Percentiles rank a stretch among this genome's conserved stretches.
Evolutionary conservation across 2,329 filamentous ascomycete species (phyloP).

Genomic region (Sarocladium oryzae): DNA sequence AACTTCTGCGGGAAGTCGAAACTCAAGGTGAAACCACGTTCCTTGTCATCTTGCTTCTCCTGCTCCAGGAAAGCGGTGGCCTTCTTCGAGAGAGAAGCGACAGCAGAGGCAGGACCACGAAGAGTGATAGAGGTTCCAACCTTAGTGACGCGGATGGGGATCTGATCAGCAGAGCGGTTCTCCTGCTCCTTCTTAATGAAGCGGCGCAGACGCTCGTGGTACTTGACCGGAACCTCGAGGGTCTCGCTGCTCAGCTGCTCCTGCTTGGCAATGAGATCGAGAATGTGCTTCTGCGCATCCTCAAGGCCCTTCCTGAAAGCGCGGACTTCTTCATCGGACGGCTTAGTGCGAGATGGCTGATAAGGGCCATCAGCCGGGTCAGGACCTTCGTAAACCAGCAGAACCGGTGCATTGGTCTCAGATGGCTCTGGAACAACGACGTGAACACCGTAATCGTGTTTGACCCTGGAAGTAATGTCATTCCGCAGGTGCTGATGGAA

Average conservation of each 20-base stretch:
- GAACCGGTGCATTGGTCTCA: conserved; percentile 54
- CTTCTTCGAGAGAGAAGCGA: conserved; percentile 66
- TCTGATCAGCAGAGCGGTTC: conserved; percentile 47
- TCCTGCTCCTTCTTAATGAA: conserved; percentile 62
- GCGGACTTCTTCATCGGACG: conserved; percentile 41
- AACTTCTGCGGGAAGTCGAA: conserved; percentile 96
- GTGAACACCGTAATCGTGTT: conserved; percentile 65
- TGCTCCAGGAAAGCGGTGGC: conserved; percentile 75
- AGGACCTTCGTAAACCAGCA: conserved; percentile 71
- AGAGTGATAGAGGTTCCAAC: conserved; percentile 60
- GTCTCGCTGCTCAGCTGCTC: conserved; percentile 44
- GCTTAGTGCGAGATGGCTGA: conserved; percentile 47
- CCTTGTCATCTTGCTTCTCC: conserved; percentile 87
- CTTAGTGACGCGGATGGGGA: conserved; percentile 54
- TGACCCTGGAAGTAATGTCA: conserved; percentile 56
- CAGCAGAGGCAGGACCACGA: conserved; percentile 67
- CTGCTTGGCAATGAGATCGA: conserved; percentile 52
- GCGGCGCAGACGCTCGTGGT: conserved; percentile 55
- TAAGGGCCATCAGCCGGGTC: conserved; percentile 40
- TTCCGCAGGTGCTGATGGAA: conserved; percentile 68
- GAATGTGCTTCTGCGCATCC: conserved; percentile 51
- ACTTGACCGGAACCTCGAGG: conserved; percentile 56
- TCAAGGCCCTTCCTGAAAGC: conserved; percentile 49
- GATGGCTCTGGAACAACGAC: conserved; percentile 61
- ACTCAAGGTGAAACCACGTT: conserved; percentile 76